phyloP scores from a whole-genome alignment of 805 yeast genomes.

The Lipomyces sp. region DNA sequence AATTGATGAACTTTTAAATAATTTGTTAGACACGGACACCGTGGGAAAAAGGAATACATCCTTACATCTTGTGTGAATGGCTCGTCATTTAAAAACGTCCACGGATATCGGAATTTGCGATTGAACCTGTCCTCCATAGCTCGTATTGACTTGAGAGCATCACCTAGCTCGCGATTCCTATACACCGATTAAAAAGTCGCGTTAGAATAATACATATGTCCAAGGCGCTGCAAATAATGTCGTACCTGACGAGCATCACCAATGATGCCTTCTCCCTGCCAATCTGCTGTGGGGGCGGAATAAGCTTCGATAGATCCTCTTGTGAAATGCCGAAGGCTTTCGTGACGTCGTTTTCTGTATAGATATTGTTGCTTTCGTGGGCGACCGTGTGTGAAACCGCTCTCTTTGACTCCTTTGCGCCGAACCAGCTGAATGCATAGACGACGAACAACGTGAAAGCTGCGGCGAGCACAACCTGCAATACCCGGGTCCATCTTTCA shows the following conservation, averaged over 20 bases:
- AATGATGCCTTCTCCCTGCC: constrained; percentile 82
- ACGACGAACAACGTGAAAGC: constrained; percentile 17
- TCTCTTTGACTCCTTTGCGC: constrained; percentile 8
- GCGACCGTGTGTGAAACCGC: not conserved
- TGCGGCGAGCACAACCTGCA: constrained; percentile 13
- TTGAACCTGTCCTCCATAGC: constrained; percentile 82
- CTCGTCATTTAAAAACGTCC: constrained; percentile 89
- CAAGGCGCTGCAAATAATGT: not conserved
- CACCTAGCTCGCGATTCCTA: constrained; percentile 64
- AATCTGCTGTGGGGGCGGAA: constrained; percentile 28
- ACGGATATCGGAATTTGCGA: constrained; percentile 74
- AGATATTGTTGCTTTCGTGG: not conserved
- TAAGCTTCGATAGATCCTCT: constrained; percentile 20
- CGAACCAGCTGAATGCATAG: constrained; percentile 7
- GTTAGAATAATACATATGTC: not conserved
- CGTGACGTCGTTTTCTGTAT: constrained; percentile 27
- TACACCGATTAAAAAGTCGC: not conserved
- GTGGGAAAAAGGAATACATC: not conserved
- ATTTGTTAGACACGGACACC: not conserved
- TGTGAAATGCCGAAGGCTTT: constrained; percentile 15
- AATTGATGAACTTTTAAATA: constrained; percentile 53
- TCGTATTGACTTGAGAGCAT: constrained; percentile 63
- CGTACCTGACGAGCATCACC: constrained; percentile 75
- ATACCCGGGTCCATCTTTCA: constrained; percentile 14
- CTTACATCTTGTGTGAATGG: constrained; percentile 63